These are phyloP conservation scores for Podila epicladia DNA, from an alignment of 192 early-diverging fungal species.

Conservation along the genomic window DNA sequence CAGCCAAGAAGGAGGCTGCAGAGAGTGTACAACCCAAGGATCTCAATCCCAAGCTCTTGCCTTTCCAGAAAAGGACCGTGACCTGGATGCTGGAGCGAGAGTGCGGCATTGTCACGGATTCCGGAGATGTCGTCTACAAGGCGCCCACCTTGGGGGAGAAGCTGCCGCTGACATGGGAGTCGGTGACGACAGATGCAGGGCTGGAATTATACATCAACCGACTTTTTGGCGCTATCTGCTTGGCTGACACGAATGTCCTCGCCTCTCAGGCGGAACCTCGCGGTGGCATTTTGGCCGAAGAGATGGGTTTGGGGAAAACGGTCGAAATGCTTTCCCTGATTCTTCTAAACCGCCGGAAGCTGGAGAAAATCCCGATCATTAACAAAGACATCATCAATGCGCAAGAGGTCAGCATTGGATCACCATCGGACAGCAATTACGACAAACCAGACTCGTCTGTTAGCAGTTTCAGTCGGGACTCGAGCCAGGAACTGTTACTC, in stretches of 20 bases:
- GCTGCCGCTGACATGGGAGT: constrained; percentile 31
- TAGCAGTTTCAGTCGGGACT: no score
- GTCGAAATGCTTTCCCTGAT: constrained; percentile 71
- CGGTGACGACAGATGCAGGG: background rate
- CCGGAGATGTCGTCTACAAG: constrained; percentile 17
- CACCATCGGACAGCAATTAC: no score
- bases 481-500: no score
- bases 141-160: constrained; percentile 15
- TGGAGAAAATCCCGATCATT: background rate
- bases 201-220: constrained; percentile 13
- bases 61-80: constrained; percentile 27
- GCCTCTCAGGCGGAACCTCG: constrained; percentile 6
- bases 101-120: constrained; percentile 10
- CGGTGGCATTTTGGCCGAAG: constrained; percentile 61
- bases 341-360: constrained; percentile 48
- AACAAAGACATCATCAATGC: no score
- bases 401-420: no score
- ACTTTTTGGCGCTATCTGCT: constrained; percentile 12
- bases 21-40: constrained; percentile 7
- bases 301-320: constrained; percentile 81
- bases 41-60: constrained; percentile 9
- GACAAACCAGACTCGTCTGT: no score
- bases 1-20: constrained; percentile 4
- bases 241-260: background rate
- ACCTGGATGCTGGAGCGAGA: constrained; percentile 26